Base-by-base conservation (phyloP, 345 rosid species). In the Gossypium arboreum region DNA sequence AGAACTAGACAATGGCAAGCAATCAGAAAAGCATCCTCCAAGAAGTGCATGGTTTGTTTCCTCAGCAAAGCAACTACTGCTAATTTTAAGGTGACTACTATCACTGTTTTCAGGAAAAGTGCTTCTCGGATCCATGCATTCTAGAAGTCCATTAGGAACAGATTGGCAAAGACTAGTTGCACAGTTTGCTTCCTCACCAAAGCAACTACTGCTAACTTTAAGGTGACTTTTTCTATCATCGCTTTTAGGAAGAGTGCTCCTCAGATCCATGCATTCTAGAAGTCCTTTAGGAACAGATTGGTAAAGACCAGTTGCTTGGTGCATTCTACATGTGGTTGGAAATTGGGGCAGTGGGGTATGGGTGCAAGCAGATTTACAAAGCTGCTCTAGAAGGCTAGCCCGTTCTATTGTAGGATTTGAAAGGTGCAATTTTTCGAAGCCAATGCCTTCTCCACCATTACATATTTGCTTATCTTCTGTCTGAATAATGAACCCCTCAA, bases 261-360 rank as follows among this genome's bases (percentile, higher is more conserved):
- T 76, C 47, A 70, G 59, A 77, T 78, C 84, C 84, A 82, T 78
- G 82, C 83, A 78, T 74, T 89, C 90, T 68, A 88, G 84, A 68
- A 88, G 83, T 57, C 94, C 89, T 71, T 84, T 81, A 48, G 99
- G 93, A 69, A 89, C 84, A 20, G 97, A 88, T 67, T 83, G 92
- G 79, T 86, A 80, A 34, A 82, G 77, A 50, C 80, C 81, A 41
- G 84, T 79, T 16, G 66, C 77, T 79, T 60, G 72, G 6, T 85
- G 79, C 39, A 84, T 66, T 59, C 79, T 78, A 78, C 78, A 82
- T 17, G 83, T 81, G 45, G 85, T 78, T 64, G 90, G 79, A 67
- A 84, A 79, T 64, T 85, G 85, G 51, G 89, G 78, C 29, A 81
- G 78, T 25, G 99, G 97, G 64, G 97, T 89, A 76, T 65, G 75